Evolutionary conservation across 202 grass and related monocot genomes (phyloP), one percentile per base, ranked within the genome.

Genomic region (Elaeis oleifera): DNA sequence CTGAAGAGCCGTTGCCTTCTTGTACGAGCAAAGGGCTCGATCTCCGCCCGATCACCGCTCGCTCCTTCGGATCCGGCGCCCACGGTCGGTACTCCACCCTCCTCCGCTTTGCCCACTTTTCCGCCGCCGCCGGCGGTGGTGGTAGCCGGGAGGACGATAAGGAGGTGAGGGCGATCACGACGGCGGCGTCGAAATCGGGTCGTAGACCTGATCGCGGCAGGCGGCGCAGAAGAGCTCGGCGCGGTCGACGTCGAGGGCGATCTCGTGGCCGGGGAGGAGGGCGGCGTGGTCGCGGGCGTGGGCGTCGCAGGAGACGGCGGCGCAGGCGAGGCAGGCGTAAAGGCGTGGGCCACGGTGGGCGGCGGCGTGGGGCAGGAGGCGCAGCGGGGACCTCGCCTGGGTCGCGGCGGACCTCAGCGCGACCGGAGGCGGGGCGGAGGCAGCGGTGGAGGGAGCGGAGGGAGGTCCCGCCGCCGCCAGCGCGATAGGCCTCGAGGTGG

Each of bases 181-280:
- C 92, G 53, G 82, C 74, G 51, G 81, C 80, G 57, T 97, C 92
- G 69, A 97, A 97, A 51, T 97, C 92, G 21, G 70, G 16, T 97
- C 88, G 64, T 97, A 97, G 79, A 97, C 74, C 71, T 91, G 92
- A 67, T 97, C 92, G 19, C 56, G 64, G 79, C 92, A 97, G 23
- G 77, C 80, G 44, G 71, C 77, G 84, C 88, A 97, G 68, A 89
- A 92, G 60, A 97, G 82, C 77, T 97, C 88, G 25, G 84, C 88
- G 23, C 92, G 88, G 69, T 88, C 76, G 19, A 96, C 76, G 76
- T 97, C 92, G 68, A 97, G 87, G 64, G 79, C 80, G 11, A 96
- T 90, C 68, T 89, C 79, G 81, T 96, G 90, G 25, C 83, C 83
- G 0, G 86, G 74, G 1, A 9, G 70, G 5, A 17, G 79, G 61